Evolutionary conservation across 495 filamentous ascomycete genomes (phyloP).

Genomic region (Aspergillus campestris): DNA sequence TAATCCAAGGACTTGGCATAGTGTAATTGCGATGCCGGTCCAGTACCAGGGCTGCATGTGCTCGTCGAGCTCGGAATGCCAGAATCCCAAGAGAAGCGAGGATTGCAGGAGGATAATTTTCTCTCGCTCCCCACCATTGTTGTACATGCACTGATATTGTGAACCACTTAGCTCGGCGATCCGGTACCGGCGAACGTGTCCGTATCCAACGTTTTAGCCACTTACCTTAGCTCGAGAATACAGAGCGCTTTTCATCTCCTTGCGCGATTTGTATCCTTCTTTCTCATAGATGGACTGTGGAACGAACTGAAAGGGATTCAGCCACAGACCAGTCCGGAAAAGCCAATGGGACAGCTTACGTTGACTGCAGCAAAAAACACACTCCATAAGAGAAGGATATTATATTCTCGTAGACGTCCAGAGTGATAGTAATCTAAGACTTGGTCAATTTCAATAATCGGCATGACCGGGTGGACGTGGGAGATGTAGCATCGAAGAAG

Average conservation of each 20-base stretch:
- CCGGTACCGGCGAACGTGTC: neutral
- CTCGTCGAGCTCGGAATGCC: slow-evolving; percentile 29
- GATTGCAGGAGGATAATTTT: slow-evolving; percentile 32
- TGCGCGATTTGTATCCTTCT: slow-evolving; percentile 27
- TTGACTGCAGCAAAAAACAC: slow-evolving; percentile 33
- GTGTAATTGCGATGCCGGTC: slow-evolving; percentile 28
- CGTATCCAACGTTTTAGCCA: neutral
- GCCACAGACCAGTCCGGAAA: neutral
- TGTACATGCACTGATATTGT: slow-evolving; percentile 26
- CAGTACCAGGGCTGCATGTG: slow-evolving; percentile 30
- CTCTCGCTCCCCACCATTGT: slow-evolving; percentile 23
- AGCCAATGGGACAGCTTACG: slow-evolving; percentile 9
- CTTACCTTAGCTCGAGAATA: slow-evolving; percentile 30
- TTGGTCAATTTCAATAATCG: slow-evolving; percentile 25
- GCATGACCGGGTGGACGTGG: slow-evolving; percentile 33
- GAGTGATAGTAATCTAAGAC: slow-evolving; percentile 19
- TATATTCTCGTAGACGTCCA: slow-evolving; percentile 20
- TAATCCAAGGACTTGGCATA: slow-evolving; percentile 26
- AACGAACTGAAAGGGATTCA: slow-evolving; percentile 13
- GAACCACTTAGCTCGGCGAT: neutral
- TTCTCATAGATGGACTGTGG: slow-evolving; percentile 13
- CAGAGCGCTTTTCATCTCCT: slow-evolving; percentile 30
- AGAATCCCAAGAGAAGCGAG: slow-evolving; percentile 31
- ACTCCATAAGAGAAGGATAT: slow-evolving; percentile 32
- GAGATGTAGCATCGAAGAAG: slow-evolving; percentile 27